A percentile compares a stretch with the other conserved stretches of the same genome.
Evolutionary conservation across 257 asterid species (phyloP).

Genomic region (Eucommia ulmoides): DNA sequence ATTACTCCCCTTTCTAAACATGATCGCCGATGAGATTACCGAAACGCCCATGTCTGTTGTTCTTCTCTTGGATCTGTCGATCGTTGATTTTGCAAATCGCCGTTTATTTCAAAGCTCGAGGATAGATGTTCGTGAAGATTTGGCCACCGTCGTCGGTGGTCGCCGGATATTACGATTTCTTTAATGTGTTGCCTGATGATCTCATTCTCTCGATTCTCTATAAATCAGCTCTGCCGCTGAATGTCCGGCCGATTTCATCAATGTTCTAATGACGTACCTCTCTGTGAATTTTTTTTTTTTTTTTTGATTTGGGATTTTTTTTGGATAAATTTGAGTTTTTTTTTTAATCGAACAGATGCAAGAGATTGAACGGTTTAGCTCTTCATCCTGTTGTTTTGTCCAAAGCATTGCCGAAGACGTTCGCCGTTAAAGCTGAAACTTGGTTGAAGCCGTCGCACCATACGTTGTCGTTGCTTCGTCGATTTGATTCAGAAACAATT

Average conservation of each 20-base stretch:
- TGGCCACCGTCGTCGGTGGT: neutral
- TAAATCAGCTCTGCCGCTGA: neutral
- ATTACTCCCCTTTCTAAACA: too few species aligned
- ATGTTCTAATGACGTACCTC: neutral
- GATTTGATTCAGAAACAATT: too few species aligned
- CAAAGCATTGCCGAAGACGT: conserved; percentile 39
- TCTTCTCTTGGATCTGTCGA: too few species aligned
- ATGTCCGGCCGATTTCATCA: neutral
- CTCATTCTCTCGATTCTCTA: neutral
- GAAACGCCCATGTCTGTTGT: too few species aligned
- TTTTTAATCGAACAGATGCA: conserved; percentile 44
- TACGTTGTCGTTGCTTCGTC: too few species aligned
- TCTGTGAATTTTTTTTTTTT: neutral
- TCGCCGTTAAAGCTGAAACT: conserved; percentile 43
- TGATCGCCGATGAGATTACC: too few species aligned
- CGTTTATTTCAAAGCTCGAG: too few species aligned
- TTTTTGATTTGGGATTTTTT: neutral
- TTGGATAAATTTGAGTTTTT: neutral
- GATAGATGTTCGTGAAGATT: too few species aligned
- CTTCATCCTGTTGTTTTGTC: conserved; percentile 41
- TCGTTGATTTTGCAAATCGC: too few species aligned
- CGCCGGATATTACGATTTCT: neutral
- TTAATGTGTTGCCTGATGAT: neutral
- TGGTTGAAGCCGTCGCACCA: conserved; percentile 80
- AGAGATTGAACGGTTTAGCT: conserved; percentile 50